These are phyloP conservation scores for Cardamine chenopodiifolia DNA, from an alignment of 345 rosid genomes.

Conservation along the genomic window DNA sequence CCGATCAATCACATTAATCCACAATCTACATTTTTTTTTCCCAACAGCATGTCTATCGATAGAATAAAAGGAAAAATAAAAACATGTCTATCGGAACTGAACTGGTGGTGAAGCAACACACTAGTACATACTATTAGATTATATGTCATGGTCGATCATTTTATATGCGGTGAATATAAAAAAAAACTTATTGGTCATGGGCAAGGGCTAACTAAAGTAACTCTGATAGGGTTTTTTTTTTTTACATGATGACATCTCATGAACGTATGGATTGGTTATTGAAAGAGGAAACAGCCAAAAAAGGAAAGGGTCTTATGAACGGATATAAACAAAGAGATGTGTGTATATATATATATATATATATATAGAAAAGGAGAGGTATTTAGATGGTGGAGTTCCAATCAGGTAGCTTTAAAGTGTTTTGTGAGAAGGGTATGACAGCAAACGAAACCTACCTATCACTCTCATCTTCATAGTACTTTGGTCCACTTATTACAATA, in stretches of 20 bases:
- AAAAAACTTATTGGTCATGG: not conserved
- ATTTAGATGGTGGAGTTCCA: slow-evolving; percentile 34
- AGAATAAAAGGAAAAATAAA: too few relatives aligned
- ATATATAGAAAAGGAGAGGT: not conserved
- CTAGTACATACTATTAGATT: not conserved
- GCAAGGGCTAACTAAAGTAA: not conserved
- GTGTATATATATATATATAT: not conserved
- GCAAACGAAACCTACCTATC: slow-evolving; percentile 45
- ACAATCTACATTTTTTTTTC: too few relatives aligned
- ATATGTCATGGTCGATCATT: not conserved
- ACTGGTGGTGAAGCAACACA: too few relatives aligned
- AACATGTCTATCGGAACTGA: too few relatives aligned
- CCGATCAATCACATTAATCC: not conserved
- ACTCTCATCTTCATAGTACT: slow-evolving; percentile 37
- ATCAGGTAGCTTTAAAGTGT: slow-evolving; percentile 40
- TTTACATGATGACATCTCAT: not conserved
- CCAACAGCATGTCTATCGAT: too few relatives aligned
- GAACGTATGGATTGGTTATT: not conserved
- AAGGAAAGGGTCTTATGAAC: slow-evolving; percentile 19
- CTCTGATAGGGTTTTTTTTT: not conserved
- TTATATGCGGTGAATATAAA: not conserved
- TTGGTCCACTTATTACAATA: slow-evolving; percentile 36
- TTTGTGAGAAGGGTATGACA: slow-evolving; percentile 35
- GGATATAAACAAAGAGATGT: not conserved
- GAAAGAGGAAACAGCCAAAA: slow-evolving; percentile 30